phyloP scores from a whole-genome alignment of 768 basidiomycete genomes.

The Nidularia pulvinata region DNA sequence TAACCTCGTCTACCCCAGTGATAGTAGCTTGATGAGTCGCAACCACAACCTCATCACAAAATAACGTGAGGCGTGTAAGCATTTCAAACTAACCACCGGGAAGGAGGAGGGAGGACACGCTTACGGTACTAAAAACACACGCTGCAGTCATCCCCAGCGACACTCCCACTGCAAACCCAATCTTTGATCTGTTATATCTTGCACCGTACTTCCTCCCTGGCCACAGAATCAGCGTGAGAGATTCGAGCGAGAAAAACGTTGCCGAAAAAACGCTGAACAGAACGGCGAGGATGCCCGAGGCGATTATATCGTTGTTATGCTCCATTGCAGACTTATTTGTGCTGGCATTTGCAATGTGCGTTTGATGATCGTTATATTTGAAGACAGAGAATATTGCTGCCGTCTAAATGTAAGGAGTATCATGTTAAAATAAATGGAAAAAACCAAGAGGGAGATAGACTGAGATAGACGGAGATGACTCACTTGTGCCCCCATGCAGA shows the following conservation, averaged over 20 bases:
- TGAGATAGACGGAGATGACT: background rate
- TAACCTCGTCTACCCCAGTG: constrained; percentile 15
- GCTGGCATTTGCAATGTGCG: constrained; percentile 17
- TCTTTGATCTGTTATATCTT: constrained; percentile 22
- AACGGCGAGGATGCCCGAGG: constrained; percentile 23
- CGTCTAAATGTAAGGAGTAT: constrained; percentile 9
- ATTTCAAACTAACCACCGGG: no score
- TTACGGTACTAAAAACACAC: constrained; percentile 25
- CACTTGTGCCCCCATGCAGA: constrained; percentile 27
- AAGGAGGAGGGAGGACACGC: constrained; percentile 2
- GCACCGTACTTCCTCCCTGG: constrained; percentile 22
- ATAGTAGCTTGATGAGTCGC: constrained; percentile 18
- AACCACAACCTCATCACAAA: constrained; percentile 18
- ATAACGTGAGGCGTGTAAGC: no score
- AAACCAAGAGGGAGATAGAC: no score
- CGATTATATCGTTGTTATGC: constrained; percentile 26
- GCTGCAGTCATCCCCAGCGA: constrained; percentile 21
- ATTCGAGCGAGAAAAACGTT: constrained; percentile 30
- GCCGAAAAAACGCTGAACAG: constrained; percentile 31
- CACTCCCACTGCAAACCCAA: constrained; percentile 16
- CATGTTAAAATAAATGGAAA: no score
- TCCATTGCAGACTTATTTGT: constrained; percentile 11
- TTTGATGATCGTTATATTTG: constrained; percentile 27
- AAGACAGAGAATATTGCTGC: constrained; percentile 31
- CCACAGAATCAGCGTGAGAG: constrained; percentile 32